phyloP scores from a whole-genome alignment of 2,329 filamentous ascomycete genomes.

The Fusarium pseudocircinatum region DNA sequence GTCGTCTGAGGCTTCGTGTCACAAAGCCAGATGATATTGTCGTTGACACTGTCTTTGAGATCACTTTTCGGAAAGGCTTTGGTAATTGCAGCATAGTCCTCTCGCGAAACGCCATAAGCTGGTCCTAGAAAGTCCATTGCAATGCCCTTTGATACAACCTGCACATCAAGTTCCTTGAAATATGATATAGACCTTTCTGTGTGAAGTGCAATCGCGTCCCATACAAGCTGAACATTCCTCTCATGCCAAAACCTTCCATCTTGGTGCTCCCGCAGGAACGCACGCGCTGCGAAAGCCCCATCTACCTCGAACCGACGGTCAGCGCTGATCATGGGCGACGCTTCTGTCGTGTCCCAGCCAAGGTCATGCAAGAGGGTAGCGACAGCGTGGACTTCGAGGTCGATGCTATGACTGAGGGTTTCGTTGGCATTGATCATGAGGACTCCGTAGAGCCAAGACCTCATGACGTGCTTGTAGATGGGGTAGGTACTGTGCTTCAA shows the following conservation, averaged over 20 bases:
- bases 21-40: slow-evolving; percentile 17
- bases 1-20: slow-evolving; percentile 10
- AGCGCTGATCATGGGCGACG: slow-evolving; percentile 2
- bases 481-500: neutral
- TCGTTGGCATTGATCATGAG: slow-evolving; percentile 9
- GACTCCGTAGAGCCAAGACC: slow-evolving; percentile 9
- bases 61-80: neutral
- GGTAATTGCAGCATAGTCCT: neutral
- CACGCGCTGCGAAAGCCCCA: slow-evolving; percentile 4
- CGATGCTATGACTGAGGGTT: neutral
- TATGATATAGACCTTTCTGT: neutral
- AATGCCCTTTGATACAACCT: slow-evolving; percentile 4
- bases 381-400: slow-evolving; percentile 14
- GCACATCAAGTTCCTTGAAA: slow-evolving; percentile 21
- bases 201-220: slow-evolving; percentile 23
- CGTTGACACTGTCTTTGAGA: slow-evolving; percentile 1
- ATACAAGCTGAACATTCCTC: neutral
- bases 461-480: slow-evolving; percentile 27
- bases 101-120: neutral
- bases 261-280: neutral
- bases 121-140: slow-evolving; percentile 6
- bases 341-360: slow-evolving; percentile 13
- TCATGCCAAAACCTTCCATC: slow-evolving; percentile 9
- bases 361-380: slow-evolving; percentile 19
- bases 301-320: slow-evolving; percentile 16